A percentile compares a stretch with the other conserved stretches of the same genome.
phyloP scores from a whole-genome alignment of 306 rosid species.

The Fragaria iinumae region DNA sequence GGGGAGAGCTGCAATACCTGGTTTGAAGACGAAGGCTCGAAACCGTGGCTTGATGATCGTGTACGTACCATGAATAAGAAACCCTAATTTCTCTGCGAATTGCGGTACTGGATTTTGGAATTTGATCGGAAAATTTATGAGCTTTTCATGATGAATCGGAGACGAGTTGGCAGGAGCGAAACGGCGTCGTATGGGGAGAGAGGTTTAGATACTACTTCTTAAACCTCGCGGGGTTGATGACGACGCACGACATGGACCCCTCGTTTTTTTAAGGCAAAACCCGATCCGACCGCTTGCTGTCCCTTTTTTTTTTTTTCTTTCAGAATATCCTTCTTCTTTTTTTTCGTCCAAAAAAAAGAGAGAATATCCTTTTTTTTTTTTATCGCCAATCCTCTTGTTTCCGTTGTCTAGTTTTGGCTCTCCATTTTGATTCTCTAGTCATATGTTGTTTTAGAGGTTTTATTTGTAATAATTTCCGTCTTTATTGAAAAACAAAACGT shows the following conservation, averaged over 20 bases:
- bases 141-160: not conserved
- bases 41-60: not conserved
- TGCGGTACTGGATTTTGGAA: not conserved
- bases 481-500: no score
- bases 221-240: not conserved
- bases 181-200: slow-evolving; percentile 3
- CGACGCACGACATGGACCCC: not conserved
- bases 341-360: no score
- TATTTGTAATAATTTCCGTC: no score
- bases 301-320: not conserved
- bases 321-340: no score
- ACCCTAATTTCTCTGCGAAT: slow-evolving; percentile 32
- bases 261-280: not conserved
- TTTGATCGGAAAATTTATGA: not conserved
- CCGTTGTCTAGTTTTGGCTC: no score
- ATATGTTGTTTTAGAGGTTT: no score
- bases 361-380: no score
- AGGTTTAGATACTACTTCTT: not conserved
- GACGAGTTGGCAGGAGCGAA: not conserved
- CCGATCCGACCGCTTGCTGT: not conserved
- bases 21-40: not conserved
- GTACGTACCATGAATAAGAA: slow-evolving; percentile 9
- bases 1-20: slow-evolving; percentile 6
- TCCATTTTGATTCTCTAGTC: no score
- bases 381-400: no score